phyloP scores from a whole-genome alignment of 805 yeast genomes.

The Grigorovia jiainica region DNA sequence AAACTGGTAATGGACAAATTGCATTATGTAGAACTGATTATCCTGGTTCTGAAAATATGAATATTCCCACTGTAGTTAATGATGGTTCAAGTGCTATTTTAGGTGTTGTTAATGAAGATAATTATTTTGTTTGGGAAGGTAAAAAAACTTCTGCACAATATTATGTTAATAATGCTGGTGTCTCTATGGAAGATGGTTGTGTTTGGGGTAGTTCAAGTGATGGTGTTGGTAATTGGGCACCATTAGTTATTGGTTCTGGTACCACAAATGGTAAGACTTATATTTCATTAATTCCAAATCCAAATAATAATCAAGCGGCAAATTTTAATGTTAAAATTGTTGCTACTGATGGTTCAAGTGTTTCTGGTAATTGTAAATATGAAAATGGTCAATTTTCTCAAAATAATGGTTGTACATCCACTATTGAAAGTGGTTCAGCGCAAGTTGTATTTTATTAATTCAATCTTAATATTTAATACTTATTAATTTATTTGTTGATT shows the following conservation, averaged over 20 bases:
- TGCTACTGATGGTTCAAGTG: conserved; percentile 54
- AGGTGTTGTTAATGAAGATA: conserved; percentile 68
- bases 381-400: conserved; percentile 66
- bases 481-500: too few relatives aligned
- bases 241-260: conserved; percentile 91
- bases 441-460: conserved; percentile 45
- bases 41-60: conserved; percentile 99
- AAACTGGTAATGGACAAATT: conserved; percentile 52
- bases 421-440: conserved; percentile 50
- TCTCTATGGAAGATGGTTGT: conserved; percentile 83
- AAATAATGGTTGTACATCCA: conserved; percentile 71
- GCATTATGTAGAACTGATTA: conserved; percentile 97
- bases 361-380: conserved; percentile 71
- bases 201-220: conserved; percentile 80
- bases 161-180: conserved; percentile 96
- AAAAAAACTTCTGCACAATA: conserved; percentile 85
- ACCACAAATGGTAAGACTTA: conserved; percentile 60
- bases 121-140: conserved; percentile 78
- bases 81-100: conserved; percentile 60
- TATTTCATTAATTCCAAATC: conserved; percentile 89
- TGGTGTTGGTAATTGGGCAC: conserved; percentile 96
- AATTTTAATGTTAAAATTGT: conserved; percentile 74
- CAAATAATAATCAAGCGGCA: conserved; percentile 65
- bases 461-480: too few relatives aligned
- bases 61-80: conserved; percentile 73